Percentiles rank a stretch among this genome's conserved stretches.
Evolutionary conservation across 2,329 filamentous ascomycete genomes (phyloP).

Genomic region (Pyrenophora graminea): DNA sequence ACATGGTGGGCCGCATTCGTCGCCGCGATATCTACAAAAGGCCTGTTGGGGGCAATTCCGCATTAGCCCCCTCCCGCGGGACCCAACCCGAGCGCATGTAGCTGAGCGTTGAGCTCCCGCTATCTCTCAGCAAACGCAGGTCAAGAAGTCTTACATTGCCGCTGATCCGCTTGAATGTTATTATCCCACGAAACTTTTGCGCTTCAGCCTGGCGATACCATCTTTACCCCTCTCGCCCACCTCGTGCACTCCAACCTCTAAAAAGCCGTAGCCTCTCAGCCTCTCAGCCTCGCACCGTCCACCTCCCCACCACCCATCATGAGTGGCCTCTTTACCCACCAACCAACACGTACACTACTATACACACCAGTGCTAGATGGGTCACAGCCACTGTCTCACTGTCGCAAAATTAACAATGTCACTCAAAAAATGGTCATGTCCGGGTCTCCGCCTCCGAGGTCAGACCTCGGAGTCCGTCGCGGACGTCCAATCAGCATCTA

Average conservation of each 20-base stretch:
- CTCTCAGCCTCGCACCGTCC: constrained; percentile 2
- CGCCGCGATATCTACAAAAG: constrained; percentile 4
- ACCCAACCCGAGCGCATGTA: constrained; percentile 14
- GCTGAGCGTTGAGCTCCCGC: constrained; percentile 21
- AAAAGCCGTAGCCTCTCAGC: neutral
- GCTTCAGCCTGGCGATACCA: constrained; percentile 6
- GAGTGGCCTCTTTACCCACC: neutral
- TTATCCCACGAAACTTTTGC: neutral
- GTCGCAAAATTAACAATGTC: neutral
- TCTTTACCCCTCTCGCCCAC: constrained; percentile 2
- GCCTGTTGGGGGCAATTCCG: constrained; percentile 28
- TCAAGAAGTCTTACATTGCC: constrained; percentile 16
- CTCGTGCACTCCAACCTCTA: neutral
- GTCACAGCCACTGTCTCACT: neutral
- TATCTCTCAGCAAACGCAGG: constrained; percentile 26
- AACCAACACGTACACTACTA: neutral
- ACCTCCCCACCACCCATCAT: constrained; percentile 1
- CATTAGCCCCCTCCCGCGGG: constrained; percentile 30
- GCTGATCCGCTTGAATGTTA: constrained; percentile 10
- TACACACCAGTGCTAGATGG: neutral
- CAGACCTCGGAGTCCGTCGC: constrained; percentile 27
- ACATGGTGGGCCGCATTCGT: constrained; percentile 6
- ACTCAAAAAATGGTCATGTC: constrained; percentile 7
- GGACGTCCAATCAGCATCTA: constrained; percentile 17
- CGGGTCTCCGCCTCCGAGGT: constrained; percentile 31